A percentile compares a stretch with the other conserved stretches of the same genome.
Conservation (phyloP, 306 rosid genomes). For the Cicer arietinum region DNA sequence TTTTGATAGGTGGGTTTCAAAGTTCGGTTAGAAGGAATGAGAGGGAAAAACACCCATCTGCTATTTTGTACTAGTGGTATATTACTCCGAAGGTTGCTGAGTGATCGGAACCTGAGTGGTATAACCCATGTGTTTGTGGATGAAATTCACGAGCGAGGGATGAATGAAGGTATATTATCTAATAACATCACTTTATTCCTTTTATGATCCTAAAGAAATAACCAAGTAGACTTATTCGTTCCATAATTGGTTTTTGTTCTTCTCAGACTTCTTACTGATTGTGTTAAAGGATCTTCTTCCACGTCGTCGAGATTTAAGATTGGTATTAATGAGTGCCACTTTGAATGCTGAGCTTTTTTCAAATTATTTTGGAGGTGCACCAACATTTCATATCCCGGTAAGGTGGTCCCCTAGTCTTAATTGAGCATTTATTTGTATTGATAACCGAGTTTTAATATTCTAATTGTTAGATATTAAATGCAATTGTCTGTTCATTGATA, state of each 20-base stretch:
- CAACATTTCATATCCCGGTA: conserved; percentile 81
- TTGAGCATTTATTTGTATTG: conserved; percentile 31
- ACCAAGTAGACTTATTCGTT: conserved; percentile 44
- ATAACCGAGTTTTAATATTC: conserved; percentile 20
- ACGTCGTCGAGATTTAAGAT: conserved; percentile 82
- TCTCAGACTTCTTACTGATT: conserved; percentile 91
- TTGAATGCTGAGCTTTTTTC: conserved; percentile 92
- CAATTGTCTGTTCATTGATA: conserved; percentile 7
- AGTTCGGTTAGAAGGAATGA: conserved; percentile 97
- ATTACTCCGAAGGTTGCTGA: conserved; percentile 88
- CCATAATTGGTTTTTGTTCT: conserved; percentile 46
- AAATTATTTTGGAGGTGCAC: conserved; percentile 75
- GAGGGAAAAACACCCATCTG: conserved; percentile 90
- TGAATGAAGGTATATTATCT: conserved; percentile 85
- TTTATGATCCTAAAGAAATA: conserved; percentile 34
- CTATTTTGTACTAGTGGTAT: conserved; percentile 98
- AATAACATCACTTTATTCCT: conserved; percentile 15
- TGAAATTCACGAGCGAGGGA: conserved; percentile 99
- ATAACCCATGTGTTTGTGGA: conserved; percentile 96
- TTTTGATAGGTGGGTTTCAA: conserved; percentile 96
- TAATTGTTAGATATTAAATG: conserved; percentile 15
- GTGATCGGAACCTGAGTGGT: conserved; percentile 89
- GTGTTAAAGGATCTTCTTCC: conserved; percentile 96
- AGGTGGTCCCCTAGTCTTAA: conserved; percentile 34
- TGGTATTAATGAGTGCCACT: conserved; percentile 98